Base-by-base conservation (phyloP, 1,284 basidiomycete species). In the Ustilago nuda region DNA sequence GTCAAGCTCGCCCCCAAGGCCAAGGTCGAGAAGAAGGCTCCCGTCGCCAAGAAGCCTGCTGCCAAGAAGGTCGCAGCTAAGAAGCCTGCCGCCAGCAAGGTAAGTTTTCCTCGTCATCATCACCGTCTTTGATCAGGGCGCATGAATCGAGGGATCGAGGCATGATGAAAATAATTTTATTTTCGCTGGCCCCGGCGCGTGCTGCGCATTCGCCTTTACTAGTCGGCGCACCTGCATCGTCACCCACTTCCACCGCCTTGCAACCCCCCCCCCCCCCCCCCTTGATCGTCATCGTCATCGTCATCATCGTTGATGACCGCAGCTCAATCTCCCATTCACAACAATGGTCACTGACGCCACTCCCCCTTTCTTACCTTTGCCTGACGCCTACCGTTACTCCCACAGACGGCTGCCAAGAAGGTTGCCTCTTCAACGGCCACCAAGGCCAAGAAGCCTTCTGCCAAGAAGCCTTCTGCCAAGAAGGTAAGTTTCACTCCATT, bases 1-100 rank as follows among this genome's bases (percentile, higher is more conserved):
- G 92, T 96, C 71, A 95, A 95, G 88, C 88, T 91, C 48, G 89
- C 92, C 51, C 82, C 87, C 91, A 90, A 87, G 85, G 66, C 63
- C 64, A 73, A 76, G 68, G 90, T 91, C 88, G 85, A 87, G 23
- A 88, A 89, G 82, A 69, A 76, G 76, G 80, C 82, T 71, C 85
- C 89, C 85, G 86, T 88, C 86, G 79, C 65, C 46, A 82, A 79
- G 73, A 81, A 81, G 74, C 60, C 78, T 36, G 84, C 83, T 69
- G 64, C 85, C 19, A 82, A 77, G 72, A 78, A 79, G 72, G 61
- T 77, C 69, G 84, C 82, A 66, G 59, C 58, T 74, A 57, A 74
- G 72, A 76, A 78, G 72, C 57, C 78, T 50, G 83, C 82, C 79
- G 60, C 35, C 36, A 60, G 71, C 70, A 82, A 82, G 79, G 78